Base-by-base conservation (phyloP, 345 rosid genomes). In the Microthlaspi erraticum region DNA sequence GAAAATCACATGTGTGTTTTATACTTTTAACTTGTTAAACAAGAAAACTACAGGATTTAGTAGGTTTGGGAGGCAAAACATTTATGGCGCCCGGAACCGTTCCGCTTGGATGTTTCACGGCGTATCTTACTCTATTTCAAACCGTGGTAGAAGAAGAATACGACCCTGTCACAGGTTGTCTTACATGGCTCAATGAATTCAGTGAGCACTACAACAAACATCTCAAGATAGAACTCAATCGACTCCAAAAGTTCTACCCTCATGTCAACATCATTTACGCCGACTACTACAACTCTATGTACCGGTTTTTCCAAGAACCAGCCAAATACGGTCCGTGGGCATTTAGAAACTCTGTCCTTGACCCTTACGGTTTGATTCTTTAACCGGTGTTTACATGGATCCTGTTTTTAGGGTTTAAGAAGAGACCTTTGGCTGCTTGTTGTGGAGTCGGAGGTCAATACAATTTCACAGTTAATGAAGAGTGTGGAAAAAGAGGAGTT, bases 71-170 rank as follows among this genome's bases (percentile, higher is more conserved):
- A 0, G 86, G 82, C 2, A 53, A 32, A 33, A 72, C 84, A 31
- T 52, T 86, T 39, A 16, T 86, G 73, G 86, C 79, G 0, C 90
- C 87, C 0, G 83, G 90, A 48, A 79, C 57, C 68, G 59, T 80
- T 2, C 83, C 85, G 1, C 11, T 75, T 2, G 87, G 90, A 31
- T 83, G 87, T 58, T 48, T 9, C 2, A 41, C 84, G 0, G 11
- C 39, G 2, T 78, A 66, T 38, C 64, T 83, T 23, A 78, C 87
- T 5, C 9, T 36, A 2, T 86, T 74, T 32, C 51, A 60, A 34
- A 62, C 41, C 8, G 63, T 65, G 0, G 5, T 60, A n/a, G 29
- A 57, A 38, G 26, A 60, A 39, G 67, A 75, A 6, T 62, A 79
- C 46, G 85, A 86, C 39, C 71, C 77, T 3, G 16, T 10, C 6